Conservation (phyloP, 208 protist species). For the Acanthamoeba castellanii region DNA sequence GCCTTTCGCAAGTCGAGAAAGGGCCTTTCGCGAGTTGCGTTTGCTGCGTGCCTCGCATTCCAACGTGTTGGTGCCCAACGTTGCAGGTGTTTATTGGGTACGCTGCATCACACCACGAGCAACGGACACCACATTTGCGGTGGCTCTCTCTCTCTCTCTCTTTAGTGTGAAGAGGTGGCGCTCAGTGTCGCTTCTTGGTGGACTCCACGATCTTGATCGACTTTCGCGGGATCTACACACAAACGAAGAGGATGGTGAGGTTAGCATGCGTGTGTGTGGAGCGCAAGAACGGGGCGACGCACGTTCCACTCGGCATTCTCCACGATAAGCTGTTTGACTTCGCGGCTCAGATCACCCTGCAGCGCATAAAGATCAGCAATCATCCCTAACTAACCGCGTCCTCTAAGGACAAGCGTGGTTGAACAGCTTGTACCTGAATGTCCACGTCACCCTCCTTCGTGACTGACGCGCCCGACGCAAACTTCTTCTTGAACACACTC, state of each 20-base stretch:
- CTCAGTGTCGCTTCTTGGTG: conserved; percentile 42
- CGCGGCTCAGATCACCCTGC: conserved; percentile 26
- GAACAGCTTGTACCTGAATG: conserved; percentile 29
- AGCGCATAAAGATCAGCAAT: neutral
- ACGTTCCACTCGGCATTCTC: conserved; percentile 49
- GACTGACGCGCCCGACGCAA: conserved; percentile 50
- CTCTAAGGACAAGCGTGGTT: neutral
- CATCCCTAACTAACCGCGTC: neutral
- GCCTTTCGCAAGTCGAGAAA: too few species aligned
- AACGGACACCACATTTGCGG: too few species aligned
- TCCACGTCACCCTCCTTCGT: conserved; percentile 56
- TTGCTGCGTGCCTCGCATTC: too few species aligned
- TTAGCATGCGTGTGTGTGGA: neutral
- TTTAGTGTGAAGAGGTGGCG: neutral
- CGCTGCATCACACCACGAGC: too few species aligned
- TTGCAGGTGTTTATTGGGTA: too few species aligned
- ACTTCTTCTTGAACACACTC: conserved; percentile 72
- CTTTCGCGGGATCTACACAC: neutral
- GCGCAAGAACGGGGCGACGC: neutral
- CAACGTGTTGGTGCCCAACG: too few species aligned
- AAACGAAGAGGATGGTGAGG: neutral
- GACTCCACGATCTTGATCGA: neutral
- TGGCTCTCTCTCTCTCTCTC: too few species aligned
- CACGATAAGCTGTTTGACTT: conserved; percentile 2
- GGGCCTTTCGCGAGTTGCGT: too few species aligned